A percentile compares a stretch with the other conserved stretches of the same genome.
Conservation (phyloP, 2,329 filamentous ascomycete species). For the Fusarium sterilihyphosum region DNA sequence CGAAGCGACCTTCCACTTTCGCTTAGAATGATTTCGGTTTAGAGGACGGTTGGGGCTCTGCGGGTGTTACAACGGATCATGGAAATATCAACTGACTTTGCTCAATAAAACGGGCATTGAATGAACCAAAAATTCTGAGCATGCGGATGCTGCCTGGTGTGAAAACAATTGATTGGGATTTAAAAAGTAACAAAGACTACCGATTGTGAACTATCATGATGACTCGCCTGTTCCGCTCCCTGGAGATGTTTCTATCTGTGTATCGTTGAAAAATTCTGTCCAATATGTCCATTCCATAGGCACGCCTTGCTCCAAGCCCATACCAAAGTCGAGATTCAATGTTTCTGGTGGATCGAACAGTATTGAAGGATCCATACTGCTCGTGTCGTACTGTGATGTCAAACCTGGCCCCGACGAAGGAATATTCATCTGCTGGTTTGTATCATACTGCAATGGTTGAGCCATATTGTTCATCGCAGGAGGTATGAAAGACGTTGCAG, state of each 20-base stretch:
- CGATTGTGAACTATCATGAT: constrained; percentile 33
- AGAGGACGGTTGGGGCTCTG: constrained; percentile 63
- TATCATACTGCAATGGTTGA: constrained; percentile 22
- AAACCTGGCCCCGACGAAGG: neutral
- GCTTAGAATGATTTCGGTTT: constrained; percentile 77
- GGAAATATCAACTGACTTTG: constrained; percentile 68
- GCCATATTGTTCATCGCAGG: neutral
- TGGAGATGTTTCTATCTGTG: constrained; percentile 48
- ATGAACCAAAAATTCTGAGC: constrained; percentile 53
- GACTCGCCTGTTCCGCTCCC: constrained; percentile 38
- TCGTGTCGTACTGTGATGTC: constrained; percentile 39
- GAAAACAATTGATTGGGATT: constrained; percentile 46
- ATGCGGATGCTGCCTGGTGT: constrained; percentile 38
- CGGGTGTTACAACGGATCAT: constrained; percentile 71
- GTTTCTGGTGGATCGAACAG: constrained; percentile 44
- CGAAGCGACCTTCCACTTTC: constrained; percentile 95
- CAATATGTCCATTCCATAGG: constrained; percentile 50
- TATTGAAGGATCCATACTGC: constrained; percentile 44
- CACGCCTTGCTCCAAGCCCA: constrained; percentile 31
- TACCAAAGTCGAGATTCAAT: constrained; percentile 39
- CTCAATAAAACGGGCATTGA: constrained; percentile 61
- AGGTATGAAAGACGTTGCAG: constrained; percentile 3
- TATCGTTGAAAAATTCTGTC: constrained; percentile 58
- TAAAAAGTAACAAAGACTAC: constrained; percentile 37
- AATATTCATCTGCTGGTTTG: neutral